These are phyloP conservation scores for Parathielavia hyrcaniae DNA, from an alignment of 495 filamentous ascomycete genomes.

Conservation along the genomic window DNA sequence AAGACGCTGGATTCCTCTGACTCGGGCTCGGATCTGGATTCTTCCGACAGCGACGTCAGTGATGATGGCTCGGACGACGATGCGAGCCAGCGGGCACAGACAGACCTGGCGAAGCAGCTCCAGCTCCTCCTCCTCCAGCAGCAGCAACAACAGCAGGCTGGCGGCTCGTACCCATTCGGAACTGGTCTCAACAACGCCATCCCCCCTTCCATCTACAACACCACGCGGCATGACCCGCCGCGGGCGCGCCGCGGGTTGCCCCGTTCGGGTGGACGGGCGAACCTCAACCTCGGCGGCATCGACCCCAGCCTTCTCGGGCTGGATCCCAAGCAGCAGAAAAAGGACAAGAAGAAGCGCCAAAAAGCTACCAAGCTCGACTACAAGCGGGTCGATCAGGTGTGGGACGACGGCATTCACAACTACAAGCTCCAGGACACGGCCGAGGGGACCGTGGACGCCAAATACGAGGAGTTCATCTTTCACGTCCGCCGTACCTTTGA, in stretches of 20 bases:
- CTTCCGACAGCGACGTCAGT: slow-evolving; percentile 25
- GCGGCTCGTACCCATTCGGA: slow-evolving; percentile 22
- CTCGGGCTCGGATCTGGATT: slow-evolving; percentile 37
- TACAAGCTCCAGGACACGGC: slow-evolving; percentile 78
- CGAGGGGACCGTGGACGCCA: slow-evolving; percentile 61
- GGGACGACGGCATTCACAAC: slow-evolving; percentile 72
- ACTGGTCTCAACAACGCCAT: slow-evolving; percentile 4
- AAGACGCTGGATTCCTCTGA: slow-evolving; percentile 19
- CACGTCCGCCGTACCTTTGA: slow-evolving; percentile 79
- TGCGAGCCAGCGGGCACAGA: slow-evolving; percentile 9
- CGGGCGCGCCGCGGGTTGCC: slow-evolving; percentile 9
- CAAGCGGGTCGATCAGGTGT: slow-evolving; percentile 82
- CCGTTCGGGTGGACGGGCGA: slow-evolving; percentile 9
- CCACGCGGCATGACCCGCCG: slow-evolving; percentile 6
- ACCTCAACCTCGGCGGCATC: slow-evolving; percentile 10
- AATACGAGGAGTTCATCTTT: slow-evolving; percentile 83
- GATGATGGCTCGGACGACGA: slow-evolving; percentile 24
- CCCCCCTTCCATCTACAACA: slow-evolving; percentile 17
- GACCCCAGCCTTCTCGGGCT: slow-evolving; percentile 24
- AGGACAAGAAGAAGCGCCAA: slow-evolving; percentile 47
- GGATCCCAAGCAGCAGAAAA: slow-evolving; percentile 39
- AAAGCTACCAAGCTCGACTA: slow-evolving; percentile 62
- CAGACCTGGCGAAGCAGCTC: slow-evolving; percentile 28
- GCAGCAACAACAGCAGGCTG: slow-evolving; percentile 18
- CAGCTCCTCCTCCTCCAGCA: slow-evolving; percentile 28